Percentiles rank a stretch among this genome's conserved stretches.
Evolutionary conservation across 2,329 filamentous ascomycete species (phyloP).

Genomic region (Neurospora sp.): DNA sequence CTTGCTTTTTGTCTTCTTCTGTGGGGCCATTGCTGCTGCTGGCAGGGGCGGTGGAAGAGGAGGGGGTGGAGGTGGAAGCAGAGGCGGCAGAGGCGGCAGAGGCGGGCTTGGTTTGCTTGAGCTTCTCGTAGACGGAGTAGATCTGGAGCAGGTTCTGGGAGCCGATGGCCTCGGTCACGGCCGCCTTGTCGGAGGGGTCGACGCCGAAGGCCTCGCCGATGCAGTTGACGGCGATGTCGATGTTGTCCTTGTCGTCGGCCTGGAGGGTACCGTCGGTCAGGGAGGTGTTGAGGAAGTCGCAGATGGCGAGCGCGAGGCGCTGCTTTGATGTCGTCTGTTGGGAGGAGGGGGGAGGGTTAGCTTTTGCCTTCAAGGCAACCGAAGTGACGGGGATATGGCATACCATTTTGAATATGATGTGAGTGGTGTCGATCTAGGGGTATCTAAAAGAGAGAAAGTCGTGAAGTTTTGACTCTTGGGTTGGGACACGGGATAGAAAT

Average conservation of each 20-base stretch:
- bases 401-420: slow-evolving; percentile 1
- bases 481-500: not conserved
- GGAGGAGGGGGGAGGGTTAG: not conserved
- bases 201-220: slow-evolving; percentile 95
- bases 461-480: not conserved
- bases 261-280: slow-evolving; percentile 80
- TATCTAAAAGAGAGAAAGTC: not conserved
- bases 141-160: slow-evolving; percentile 82
- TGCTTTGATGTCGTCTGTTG: slow-evolving; percentile 48
- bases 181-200: slow-evolving; percentile 65
- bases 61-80: slow-evolving; percentile 34
- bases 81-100: slow-evolving; percentile 23
- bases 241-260: slow-evolving; percentile 80
- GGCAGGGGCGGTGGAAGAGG: slow-evolving; percentile 29
- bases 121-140: slow-evolving; percentile 93
- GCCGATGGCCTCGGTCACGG: slow-evolving; percentile 68
- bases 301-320: slow-evolving; percentile 92
- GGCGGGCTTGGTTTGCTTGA: slow-evolving; percentile 49
- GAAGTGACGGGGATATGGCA: not conserved
- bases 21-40: slow-evolving; percentile 28
- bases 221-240: slow-evolving; percentile 90
- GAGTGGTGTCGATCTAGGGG: not conserved
- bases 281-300: slow-evolving; percentile 84
- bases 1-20: slow-evolving; percentile 62
- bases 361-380: not conserved